phyloP scores from a whole-genome alignment of 495 filamentous ascomycete genomes.

The Aspergillus bridgeri region DNA sequence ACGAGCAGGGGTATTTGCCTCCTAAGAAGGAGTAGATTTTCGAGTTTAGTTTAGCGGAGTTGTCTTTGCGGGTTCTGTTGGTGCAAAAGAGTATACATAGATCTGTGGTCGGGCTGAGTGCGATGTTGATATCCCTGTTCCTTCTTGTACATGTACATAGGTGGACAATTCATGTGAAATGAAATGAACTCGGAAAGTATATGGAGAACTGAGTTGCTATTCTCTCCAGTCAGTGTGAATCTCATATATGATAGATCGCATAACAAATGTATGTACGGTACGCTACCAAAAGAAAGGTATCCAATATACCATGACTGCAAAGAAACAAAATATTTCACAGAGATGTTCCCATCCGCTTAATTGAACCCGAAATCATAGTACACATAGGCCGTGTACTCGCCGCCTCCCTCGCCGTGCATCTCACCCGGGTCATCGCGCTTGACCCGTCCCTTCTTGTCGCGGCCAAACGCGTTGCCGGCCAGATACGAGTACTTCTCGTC shows the following conservation, averaged over 20 bases:
- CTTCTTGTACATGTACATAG: neutral
- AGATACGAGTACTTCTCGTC: slow-evolving; percentile 87
- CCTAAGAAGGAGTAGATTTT: slow-evolving; percentile 38
- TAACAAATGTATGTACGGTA: neutral
- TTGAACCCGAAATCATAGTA: slow-evolving; percentile 92
- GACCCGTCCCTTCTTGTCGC: slow-evolving; percentile 89
- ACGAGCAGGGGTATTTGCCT: slow-evolving; percentile 59
- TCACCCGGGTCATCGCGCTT: slow-evolving; percentile 87
- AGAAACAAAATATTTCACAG: slow-evolving; percentile 12
- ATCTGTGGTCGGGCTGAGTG: neutral
- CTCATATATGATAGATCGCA: neutral
- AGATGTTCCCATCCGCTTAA: slow-evolving; percentile 15
- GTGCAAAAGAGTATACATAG: neutral
- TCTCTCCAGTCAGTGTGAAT: neutral
- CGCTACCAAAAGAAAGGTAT: neutral
- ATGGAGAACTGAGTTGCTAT: neutral
- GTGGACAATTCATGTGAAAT: too few relatives aligned
- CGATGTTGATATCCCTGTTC: neutral
- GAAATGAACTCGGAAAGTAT: too few relatives aligned
- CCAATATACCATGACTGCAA: neutral
- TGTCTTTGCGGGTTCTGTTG: neutral
- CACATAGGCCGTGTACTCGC: slow-evolving; percentile 93
- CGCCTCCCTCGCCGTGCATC: slow-evolving; percentile 70
- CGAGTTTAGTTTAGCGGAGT: neutral
- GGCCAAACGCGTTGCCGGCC: slow-evolving; percentile 88